Conservation (phyloP, 768 basidiomycete species). For the Termitomyces sp. region DNA sequence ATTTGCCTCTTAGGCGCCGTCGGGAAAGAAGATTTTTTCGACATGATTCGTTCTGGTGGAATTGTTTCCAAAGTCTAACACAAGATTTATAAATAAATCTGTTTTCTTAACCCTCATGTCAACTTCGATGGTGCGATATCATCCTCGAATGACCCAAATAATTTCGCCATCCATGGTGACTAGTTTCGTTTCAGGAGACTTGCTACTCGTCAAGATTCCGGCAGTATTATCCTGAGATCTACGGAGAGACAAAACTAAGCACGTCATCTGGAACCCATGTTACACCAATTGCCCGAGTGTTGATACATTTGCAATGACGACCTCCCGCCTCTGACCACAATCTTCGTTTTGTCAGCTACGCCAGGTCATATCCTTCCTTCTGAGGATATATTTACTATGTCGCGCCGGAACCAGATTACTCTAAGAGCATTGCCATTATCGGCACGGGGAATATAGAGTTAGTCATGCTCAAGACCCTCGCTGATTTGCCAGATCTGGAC, state of each 20-base stretch:
- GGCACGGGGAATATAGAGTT: conserved; percentile 62
- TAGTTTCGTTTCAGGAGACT: neutral
- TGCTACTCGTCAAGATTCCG: neutral
- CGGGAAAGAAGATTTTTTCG: conserved; percentile 75
- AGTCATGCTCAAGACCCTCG: no score
- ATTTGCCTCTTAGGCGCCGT: conserved; percentile 41
- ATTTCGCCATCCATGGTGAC: neutral
- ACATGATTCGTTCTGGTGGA: conserved; percentile 80
- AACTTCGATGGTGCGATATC: conserved; percentile 8
- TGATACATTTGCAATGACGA: conserved; percentile 1
- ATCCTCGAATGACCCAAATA: neutral
- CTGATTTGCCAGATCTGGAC: no score
- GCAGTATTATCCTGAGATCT: neutral
- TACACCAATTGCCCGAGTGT: neutral
- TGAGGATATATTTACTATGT: conserved; percentile 9
- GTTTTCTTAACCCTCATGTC: neutral
- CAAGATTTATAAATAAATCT: neutral
- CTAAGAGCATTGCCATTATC: conserved; percentile 54
- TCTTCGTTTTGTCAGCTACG: conserved; percentile 26
- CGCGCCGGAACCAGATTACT: conserved; percentile 10
- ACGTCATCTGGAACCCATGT: neutral
- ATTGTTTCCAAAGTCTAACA: conserved; percentile 67
- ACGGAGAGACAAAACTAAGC: neutral
- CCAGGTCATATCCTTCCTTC: conserved; percentile 19
- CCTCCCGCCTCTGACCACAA: no score